These are phyloP conservation scores for Carex scoparia DNA, from an alignment of 176 grass and related monocot species.

Conservation along the genomic window DNA sequence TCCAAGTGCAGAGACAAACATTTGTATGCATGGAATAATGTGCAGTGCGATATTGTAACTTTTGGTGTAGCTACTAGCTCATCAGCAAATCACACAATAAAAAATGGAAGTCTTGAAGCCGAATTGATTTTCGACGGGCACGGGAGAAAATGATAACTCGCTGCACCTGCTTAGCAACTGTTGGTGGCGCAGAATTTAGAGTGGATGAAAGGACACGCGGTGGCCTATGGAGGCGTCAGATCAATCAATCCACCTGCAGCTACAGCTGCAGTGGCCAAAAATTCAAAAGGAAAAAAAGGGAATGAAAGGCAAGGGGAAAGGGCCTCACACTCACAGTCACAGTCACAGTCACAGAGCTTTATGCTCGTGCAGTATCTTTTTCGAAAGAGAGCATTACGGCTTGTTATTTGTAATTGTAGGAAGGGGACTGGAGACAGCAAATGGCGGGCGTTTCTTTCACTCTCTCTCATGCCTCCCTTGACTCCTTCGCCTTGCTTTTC, in stretches of 20 bases:
- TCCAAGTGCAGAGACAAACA: neutral
- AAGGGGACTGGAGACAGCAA: neutral
- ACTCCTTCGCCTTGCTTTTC: neutral
- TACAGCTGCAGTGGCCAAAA: neutral
- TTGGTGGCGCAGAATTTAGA: neutral
- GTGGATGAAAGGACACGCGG: neutral
- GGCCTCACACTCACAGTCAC: neutral
- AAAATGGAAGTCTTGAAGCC: neutral
- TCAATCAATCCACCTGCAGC: constrained; percentile 1
- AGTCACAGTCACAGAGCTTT: constrained; percentile 13
- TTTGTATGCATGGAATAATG: no score
- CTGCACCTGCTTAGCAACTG: neutral
- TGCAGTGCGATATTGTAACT: neutral
- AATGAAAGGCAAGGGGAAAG: neutral
- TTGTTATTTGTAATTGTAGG: neutral
- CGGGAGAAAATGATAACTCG: neutral
- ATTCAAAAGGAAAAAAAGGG: neutral
- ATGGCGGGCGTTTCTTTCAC: neutral
- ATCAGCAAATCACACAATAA: no score
- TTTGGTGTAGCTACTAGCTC: neutral
- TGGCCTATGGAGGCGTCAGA: constrained; percentile 16
- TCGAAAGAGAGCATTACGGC: constrained; percentile 9
- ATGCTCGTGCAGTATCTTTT: constrained; percentile 27
- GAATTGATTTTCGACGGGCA: neutral
- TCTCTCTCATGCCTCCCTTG: neutral